Evolutionary conservation across 805 yeast species (phyloP).

Genomic region (Dipodascus albidus): DNA sequence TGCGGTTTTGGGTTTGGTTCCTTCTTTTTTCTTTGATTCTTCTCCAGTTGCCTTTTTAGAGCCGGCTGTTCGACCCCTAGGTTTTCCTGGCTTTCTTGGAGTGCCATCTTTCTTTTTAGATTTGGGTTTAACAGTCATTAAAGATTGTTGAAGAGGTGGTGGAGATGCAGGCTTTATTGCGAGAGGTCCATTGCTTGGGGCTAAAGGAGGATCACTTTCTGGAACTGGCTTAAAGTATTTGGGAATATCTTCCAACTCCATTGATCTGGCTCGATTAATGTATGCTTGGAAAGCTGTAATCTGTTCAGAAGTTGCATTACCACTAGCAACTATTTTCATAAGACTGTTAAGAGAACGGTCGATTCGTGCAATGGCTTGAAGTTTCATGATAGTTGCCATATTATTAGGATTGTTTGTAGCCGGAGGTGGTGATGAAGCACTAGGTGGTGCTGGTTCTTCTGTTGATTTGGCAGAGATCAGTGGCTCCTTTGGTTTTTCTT

Average conservation of each 20-base stretch:
- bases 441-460: constrained; percentile 1
- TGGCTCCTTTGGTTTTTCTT: background rate
- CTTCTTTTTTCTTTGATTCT: constrained; percentile 17
- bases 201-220: background rate
- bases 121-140: constrained; percentile 7
- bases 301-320: constrained; percentile 60
- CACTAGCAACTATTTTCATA: constrained; percentile 82
- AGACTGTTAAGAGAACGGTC: constrained; percentile 56
- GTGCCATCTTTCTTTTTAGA: constrained; percentile 6
- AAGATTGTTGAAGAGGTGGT: constrained; percentile 10
- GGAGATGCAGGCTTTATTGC: constrained; percentile 5
- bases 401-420: constrained; percentile 25
- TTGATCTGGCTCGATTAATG: constrained; percentile 64
- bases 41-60: constrained; percentile 7
- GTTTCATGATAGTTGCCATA: constrained; percentile 72
- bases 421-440: constrained; percentile 3
- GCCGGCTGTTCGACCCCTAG: constrained; percentile 5
- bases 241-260: constrained; percentile 37
- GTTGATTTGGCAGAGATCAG: no score
- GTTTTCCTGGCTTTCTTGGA: constrained; percentile 3
- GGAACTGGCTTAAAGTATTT: background rate
- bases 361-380: constrained; percentile 69
- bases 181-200: constrained; percentile 4
- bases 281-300: constrained; percentile 70
- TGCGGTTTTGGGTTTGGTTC: constrained; percentile 7